Evolutionary conservation across 345 rosid species (phyloP).

Genomic region (Odontarrhena argentea): DNA sequence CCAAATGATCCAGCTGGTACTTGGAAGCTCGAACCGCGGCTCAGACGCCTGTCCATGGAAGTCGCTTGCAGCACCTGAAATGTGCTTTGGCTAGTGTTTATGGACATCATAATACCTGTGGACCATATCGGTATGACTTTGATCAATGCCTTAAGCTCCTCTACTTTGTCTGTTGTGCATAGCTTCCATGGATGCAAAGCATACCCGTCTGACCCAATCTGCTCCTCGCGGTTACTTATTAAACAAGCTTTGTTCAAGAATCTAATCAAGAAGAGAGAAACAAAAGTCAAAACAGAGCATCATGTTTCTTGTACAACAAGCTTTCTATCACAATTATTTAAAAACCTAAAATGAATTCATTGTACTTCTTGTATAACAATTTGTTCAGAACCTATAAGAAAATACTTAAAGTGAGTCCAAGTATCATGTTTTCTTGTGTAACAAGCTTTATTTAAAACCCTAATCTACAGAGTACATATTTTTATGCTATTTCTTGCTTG

Average conservation of each 20-base stretch:
- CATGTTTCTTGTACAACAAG: not conserved
- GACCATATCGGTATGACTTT: slow-evolving; percentile 75
- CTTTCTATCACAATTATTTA: slow-evolving; percentile 40
- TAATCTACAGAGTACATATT: not conserved
- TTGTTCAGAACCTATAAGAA: slow-evolving; percentile 49
- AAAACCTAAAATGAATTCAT: slow-evolving; percentile 35
- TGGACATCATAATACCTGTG: slow-evolving; percentile 67
- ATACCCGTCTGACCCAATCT: slow-evolving; percentile 58
- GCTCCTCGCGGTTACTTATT: slow-evolving; percentile 49
- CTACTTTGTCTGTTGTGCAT: slow-evolving; percentile 77
- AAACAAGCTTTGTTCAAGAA: slow-evolving; percentile 77
- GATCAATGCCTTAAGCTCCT: slow-evolving; percentile 71
- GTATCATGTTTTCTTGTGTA: not conserved
- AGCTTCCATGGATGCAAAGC: slow-evolving; percentile 74
- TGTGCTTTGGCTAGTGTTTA: slow-evolving; percentile 62
- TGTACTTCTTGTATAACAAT: not conserved
- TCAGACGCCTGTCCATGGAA: slow-evolving; percentile 68
- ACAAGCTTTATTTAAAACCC: not conserved
- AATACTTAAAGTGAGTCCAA: not conserved
- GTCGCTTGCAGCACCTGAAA: slow-evolving; percentile 67
- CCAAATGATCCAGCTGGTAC: slow-evolving; percentile 75
- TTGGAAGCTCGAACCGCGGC: slow-evolving; percentile 53
- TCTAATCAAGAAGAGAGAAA: slow-evolving; percentile 42
- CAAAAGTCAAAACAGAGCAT: slow-evolving; percentile 18
- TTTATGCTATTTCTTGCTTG: slow-evolving; percentile 11